Percentiles rank a stretch among this genome's conserved stretches.
phyloP scores from a whole-genome alignment of 805 yeast species.

The Candida pseudoglaebosa region DNA sequence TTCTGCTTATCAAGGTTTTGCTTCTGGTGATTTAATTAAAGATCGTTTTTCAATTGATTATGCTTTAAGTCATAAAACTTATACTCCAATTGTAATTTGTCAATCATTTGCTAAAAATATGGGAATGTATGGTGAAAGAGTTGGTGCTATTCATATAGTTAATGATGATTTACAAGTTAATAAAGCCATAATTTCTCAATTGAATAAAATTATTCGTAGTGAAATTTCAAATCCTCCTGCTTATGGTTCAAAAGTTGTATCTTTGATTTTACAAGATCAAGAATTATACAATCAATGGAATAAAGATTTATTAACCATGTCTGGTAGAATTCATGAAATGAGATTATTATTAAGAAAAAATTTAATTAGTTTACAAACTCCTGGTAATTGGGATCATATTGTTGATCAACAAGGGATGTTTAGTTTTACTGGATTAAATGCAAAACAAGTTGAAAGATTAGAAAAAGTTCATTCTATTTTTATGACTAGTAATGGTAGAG shows the following conservation, averaged over 20 bases:
- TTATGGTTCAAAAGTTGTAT: constrained; percentile 89
- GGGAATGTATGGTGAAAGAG: constrained; percentile 97
- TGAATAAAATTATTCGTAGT: constrained; percentile 70
- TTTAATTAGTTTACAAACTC: constrained; percentile 62
- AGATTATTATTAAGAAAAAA: constrained; percentile 61
- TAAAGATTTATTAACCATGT: constrained; percentile 79
- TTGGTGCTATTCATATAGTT: constrained; percentile 84
- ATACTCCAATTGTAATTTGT: constrained; percentile 54
- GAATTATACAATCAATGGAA: constrained; percentile 76
- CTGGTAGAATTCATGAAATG: constrained; percentile 77
- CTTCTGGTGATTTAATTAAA: constrained; percentile 76
- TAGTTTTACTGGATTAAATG: constrained; percentile 82
- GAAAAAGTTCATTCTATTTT: constrained; percentile 80
- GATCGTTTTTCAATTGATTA: constrained; percentile 82
- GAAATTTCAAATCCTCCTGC: constrained; percentile 94
- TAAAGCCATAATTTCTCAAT: constrained; percentile 66
- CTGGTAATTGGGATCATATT: constrained; percentile 92
- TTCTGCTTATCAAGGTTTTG: constrained; percentile 96
- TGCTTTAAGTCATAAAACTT: constrained; percentile 42
- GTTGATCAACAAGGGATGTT: constrained; percentile 94
- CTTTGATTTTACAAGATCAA: constrained; percentile 66
- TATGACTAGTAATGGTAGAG: constrained; percentile 79
- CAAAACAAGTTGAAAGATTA: constrained; percentile 72
- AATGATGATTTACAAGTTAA: constrained; percentile 35
- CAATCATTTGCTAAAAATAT: constrained; percentile 96